Evolutionary conservation across 1,284 basidiomycete genomes (phyloP).

Genomic region (Gymnopus androsaceus): DNA sequence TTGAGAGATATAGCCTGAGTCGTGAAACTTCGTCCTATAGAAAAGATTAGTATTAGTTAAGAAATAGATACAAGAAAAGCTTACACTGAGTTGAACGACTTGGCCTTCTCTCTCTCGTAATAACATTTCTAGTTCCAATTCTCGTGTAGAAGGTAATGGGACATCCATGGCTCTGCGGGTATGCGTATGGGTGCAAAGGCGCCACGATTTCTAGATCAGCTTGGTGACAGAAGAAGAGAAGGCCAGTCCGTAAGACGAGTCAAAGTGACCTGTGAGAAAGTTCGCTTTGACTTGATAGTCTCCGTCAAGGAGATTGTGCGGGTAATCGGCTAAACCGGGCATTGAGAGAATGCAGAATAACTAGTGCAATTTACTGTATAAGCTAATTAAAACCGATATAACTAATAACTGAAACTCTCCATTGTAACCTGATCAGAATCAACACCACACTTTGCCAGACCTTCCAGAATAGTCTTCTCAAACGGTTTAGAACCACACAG

Average conservation of each 20-base stretch:
- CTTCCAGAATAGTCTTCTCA: constrained; percentile 32
- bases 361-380: too few species aligned
- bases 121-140: constrained; percentile 75
- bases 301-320: too few species aligned
- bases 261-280: neutral
- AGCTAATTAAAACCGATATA: neutral
- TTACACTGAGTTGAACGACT: constrained; percentile 67
- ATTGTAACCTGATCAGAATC: constrained; percentile 28
- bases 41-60: constrained; percentile 1
- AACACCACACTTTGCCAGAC: constrained; percentile 31
- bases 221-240: neutral
- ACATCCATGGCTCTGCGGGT: constrained; percentile 53
- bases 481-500: constrained; percentile 43
- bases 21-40: constrained; percentile 66
- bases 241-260: too few species aligned
- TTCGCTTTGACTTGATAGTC: neutral
- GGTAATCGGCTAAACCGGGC: too few species aligned
- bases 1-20: constrained; percentile 58
- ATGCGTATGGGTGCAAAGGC: neutral
- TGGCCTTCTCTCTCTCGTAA: constrained; percentile 72
- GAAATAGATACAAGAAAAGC: constrained; percentile 27
- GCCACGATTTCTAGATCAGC: neutral
- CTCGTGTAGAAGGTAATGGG: constrained; percentile 57
- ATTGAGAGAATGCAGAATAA: too few species aligned
- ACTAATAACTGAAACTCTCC: constrained; percentile 42